Conservation (phyloP, 768 basidiomycete genomes). For the Kwoniella botswanensis region DNA sequence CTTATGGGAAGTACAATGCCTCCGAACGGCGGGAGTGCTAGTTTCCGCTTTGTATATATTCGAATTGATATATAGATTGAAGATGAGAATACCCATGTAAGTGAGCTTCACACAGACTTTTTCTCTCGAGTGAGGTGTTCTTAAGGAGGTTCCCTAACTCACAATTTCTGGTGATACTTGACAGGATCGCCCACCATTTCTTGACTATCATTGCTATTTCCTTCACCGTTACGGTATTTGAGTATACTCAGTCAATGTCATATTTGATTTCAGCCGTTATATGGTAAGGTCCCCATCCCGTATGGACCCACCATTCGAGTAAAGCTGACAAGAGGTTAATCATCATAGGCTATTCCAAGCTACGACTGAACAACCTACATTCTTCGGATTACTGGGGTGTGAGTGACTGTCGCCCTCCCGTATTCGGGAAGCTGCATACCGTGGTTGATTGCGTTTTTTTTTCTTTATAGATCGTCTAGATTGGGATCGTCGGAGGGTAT, state of each 20-base stretch:
- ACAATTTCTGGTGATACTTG: neutral
- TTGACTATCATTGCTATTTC: slow-evolving; percentile 44
- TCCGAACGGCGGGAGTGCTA: slow-evolving; percentile 30
- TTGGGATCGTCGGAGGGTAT: slow-evolving; percentile 23
- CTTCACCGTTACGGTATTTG: slow-evolving; percentile 39
- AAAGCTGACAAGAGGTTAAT: neutral
- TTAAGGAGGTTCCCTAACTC: neutral
- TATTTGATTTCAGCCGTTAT: slow-evolving; percentile 36
- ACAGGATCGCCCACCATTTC: slow-evolving; percentile 43
- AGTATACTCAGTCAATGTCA: slow-evolving; percentile 35
- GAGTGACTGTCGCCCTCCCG: neutral
- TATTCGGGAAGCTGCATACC: too few relatives aligned
- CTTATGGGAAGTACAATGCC: slow-evolving; percentile 26
- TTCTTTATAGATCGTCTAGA: slow-evolving; percentile 24
- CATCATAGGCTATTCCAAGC: slow-evolving; percentile 45
- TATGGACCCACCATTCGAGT: neutral
- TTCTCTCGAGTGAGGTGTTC: neutral
- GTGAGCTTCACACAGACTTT: neutral
- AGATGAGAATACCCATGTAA: slow-evolving; percentile 45
- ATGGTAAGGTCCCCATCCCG: slow-evolving; percentile 25
- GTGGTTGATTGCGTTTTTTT: neutral
- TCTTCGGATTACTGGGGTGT: slow-evolving; percentile 38
- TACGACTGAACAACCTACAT: slow-evolving; percentile 44
- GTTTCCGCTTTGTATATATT: slow-evolving; percentile 39
- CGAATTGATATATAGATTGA: slow-evolving; percentile 40